Evolutionary conservation across 176 grass and related monocot species (phyloP).

Genomic region (Cenchrus purpureus): DNA sequence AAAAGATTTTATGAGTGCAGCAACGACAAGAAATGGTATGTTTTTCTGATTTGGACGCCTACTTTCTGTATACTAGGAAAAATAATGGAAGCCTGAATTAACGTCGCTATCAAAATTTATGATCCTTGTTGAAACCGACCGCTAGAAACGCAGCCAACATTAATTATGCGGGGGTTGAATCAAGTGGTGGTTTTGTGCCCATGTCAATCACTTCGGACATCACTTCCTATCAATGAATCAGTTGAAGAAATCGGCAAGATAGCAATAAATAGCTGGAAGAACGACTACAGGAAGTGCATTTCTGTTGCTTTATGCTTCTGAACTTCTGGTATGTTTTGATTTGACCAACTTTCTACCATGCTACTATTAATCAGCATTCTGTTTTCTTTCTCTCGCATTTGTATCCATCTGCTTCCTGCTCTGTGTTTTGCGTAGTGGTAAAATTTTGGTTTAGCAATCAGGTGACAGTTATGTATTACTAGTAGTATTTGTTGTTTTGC

Average conservation of each 20-base stretch:
- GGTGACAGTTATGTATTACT: too few species aligned
- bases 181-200: not conserved
- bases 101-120: constrained; percentile 31
- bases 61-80: not conserved
- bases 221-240: constrained; percentile 35
- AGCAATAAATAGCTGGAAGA: not conserved
- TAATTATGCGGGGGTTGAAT: constrained; percentile 20
- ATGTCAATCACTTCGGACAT: constrained; percentile 25
- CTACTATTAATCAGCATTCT: not conserved
- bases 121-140: constrained; percentile 27
- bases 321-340: not conserved
- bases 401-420: not conserved
- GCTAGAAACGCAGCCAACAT: constrained; percentile 17
- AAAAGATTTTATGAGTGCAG: not conserved
- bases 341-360: not conserved
- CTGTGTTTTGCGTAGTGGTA: not conserved
- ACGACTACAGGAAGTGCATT: not conserved
- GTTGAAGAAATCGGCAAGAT: constrained; percentile 32
- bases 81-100: not conserved
- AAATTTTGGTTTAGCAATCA: not conserved
- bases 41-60: not conserved
- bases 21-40: not conserved
- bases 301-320: not conserved
- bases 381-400: not conserved
- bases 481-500: not conserved